Evolutionary conservation across 2,329 filamentous ascomycete species (phyloP).

Genomic region (Xylaria polymorpha): DNA sequence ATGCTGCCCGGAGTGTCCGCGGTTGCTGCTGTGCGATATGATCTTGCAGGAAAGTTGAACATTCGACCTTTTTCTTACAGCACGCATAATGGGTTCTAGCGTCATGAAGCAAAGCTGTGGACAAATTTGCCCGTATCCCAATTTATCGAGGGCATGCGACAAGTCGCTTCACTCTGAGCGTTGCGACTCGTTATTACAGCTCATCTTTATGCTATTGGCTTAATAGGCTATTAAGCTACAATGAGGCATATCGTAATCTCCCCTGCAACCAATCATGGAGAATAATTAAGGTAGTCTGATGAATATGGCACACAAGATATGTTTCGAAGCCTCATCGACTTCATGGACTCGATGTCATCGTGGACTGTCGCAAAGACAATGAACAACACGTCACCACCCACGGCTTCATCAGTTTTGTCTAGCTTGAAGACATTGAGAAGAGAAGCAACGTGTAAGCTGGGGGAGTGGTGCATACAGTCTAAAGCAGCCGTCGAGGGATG

Average conservation of each 20-base stretch:
- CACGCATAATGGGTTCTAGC: constrained; percentile 11
- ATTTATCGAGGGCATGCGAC: constrained; percentile 7
- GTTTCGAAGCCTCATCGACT: constrained; percentile 14
- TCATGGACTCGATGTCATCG: constrained; percentile 16
- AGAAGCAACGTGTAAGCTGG: constrained; percentile 29
- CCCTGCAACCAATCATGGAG: background rate
- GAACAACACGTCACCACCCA: constrained; percentile 29
- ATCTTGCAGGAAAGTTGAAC: constrained; percentile 38
- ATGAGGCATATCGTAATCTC: constrained; percentile 15
- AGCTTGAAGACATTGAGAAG: constrained; percentile 13
- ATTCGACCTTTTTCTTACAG: constrained; percentile 12
- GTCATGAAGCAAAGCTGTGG: constrained; percentile 1
- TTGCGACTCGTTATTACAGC: constrained; percentile 1
- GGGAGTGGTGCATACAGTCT: constrained; percentile 21
- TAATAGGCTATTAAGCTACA: constrained; percentile 24
- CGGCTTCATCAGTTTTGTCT: constrained; percentile 10
- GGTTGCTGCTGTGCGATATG: constrained; percentile 33
- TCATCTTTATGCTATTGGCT: constrained; percentile 14
- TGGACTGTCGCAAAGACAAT: constrained; percentile 19
- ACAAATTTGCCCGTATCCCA: constrained; percentile 15
- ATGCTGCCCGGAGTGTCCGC: constrained; percentile 13
- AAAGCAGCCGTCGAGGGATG: constrained; percentile 25
- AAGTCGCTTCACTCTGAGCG: constrained; percentile 25
- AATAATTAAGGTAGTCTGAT: constrained; percentile 7
- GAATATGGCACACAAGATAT: constrained; percentile 24